A percentile compares a stretch with the other conserved stretches of the same genome.
These are phyloP conservation scores for Terfezia boudieri DNA, from an alignment of 495 filamentous ascomycete genomes.

Conservation along the genomic window DNA sequence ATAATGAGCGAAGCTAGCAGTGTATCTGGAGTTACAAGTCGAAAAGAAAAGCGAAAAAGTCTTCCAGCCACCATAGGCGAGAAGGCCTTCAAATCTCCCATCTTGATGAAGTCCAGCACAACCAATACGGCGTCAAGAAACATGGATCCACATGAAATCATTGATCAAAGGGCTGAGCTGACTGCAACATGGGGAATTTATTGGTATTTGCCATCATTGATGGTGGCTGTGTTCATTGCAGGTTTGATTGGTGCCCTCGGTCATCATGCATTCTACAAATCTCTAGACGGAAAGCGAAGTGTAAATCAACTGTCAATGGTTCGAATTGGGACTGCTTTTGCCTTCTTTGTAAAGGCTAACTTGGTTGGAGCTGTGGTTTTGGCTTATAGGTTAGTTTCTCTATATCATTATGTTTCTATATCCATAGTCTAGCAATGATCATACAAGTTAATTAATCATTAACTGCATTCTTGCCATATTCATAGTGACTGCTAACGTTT, in stretches of 20 bases:
- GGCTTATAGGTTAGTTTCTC: conserved; percentile 15
- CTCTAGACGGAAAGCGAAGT: conserved; percentile 13
- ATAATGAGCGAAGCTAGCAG: too few relatives aligned
- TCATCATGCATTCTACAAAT: conserved; percentile 22
- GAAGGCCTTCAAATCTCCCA: neutral
- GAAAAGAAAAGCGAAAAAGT: neutral
- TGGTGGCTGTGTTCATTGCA: conserved; percentile 17
- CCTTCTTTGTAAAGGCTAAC: conserved; percentile 22
- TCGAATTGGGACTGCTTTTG: conserved; percentile 21
- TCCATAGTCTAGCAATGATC: neutral
- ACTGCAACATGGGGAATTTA: conserved; percentile 20
- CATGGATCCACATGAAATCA: neutral
- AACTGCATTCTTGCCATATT: neutral
- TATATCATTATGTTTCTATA: neutral
- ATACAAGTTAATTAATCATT: too few relatives aligned
- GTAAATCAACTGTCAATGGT: conserved; percentile 19
- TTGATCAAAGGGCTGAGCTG: conserved; percentile 2
- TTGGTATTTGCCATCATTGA: conserved; percentile 20
- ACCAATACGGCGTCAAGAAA: neutral
- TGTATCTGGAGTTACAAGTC: too few relatives aligned
- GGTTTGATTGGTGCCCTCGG: conserved; percentile 19
- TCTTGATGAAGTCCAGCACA: neutral
- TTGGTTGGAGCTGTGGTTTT: conserved; percentile 22
- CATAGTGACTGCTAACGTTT: neutral
- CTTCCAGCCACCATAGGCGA: neutral